phyloP scores from a whole-genome alignment of 495 filamentous ascomycete genomes.

The Cladorrhinum samala region DNA sequence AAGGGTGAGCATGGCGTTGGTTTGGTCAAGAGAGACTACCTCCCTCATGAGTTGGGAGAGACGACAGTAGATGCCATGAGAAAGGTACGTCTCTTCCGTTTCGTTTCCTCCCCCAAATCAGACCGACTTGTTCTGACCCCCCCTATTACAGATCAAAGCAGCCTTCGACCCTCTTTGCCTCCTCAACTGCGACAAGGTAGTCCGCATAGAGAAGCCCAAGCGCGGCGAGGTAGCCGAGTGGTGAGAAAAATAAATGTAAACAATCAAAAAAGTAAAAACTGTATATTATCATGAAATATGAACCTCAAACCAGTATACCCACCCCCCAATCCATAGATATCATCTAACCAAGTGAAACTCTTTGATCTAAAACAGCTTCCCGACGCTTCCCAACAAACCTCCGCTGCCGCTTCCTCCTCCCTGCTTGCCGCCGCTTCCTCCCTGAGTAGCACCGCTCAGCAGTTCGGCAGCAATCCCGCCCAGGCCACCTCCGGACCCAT shows the following conservation, averaged over 20 bases:
- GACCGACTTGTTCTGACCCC: neutral
- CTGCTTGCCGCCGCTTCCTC: neutral
- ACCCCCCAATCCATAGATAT: too few species aligned
- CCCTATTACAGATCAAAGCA: conserved; percentile 49
- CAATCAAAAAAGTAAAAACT: neutral
- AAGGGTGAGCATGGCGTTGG: conserved; percentile 76
- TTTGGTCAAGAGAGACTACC: conserved; percentile 74
- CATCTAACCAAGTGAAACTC: too few species aligned
- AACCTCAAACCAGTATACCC: too few species aligned
- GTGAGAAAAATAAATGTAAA: conserved; percentile 28
- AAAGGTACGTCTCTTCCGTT: conserved; percentile 44
- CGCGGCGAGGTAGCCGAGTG: conserved; percentile 47
- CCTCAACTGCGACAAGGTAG: conserved; percentile 76
- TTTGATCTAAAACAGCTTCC: neutral
- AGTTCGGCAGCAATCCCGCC: too few species aligned
- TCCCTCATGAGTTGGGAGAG: conserved; percentile 66
- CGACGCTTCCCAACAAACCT: neutral
- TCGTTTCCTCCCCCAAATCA: neutral
- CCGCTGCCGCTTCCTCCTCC: neutral
- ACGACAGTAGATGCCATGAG: conserved; percentile 73
- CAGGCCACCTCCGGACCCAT: neutral
- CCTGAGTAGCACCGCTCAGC: neutral
- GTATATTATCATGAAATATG: neutral
- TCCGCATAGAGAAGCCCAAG: conserved; percentile 53
- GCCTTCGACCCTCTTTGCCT: conserved; percentile 73